Base-by-base conservation (phyloP, 805 yeast species). In the Starmerella bacillaris region DNA sequence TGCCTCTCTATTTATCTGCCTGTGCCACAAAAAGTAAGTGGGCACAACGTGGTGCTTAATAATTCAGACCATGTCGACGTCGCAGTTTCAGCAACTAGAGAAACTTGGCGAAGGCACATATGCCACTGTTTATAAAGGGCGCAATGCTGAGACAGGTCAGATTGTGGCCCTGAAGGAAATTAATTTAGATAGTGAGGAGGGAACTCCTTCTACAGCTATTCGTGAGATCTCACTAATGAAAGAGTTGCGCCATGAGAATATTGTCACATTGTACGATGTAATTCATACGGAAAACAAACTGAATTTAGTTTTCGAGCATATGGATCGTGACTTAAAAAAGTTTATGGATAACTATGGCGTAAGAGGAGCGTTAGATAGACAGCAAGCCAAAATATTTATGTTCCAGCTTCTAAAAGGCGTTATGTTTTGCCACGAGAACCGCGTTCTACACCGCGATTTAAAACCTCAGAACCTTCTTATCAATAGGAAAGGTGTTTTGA, bases 151-250 rank as follows among this genome's bases (percentile, higher is more conserved):
- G 49, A 76, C 84, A 20, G 94, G 83, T 34, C 83, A 79, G 37
- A 65, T 84, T 15, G 98, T 89, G 15, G 98, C 98, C 0, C 63
- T 89, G 49, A 89, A 89, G 55, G 96, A 89, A 55, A 89, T 89
- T 59, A 78, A 78, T 49, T 64, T 86, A 41, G 98, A 89, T 53
- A 76, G 92, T 34, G 98, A 89, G 52, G 95, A 89, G 59, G 98
- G 98, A 26, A 92, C 96, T 1, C 98, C 98, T 5, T 82, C 94
- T 4, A 89, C 98, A 1, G 98, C 98, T 2, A 86, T 86, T 49
- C 68, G 98, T 44, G 98, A 86, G 57, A 86, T 86, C 42, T 86
- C 96, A 4, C 63, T 86, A 39, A 77, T 86, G 82, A 86, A 86
- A 58, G 98, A 86, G 57, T 65, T 86, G 40, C 80, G 79, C 53